These are phyloP conservation scores for Salisapilia sapeloensis DNA, from an alignment of 352 stramenopile genomes.

Conservation along the genomic window DNA sequence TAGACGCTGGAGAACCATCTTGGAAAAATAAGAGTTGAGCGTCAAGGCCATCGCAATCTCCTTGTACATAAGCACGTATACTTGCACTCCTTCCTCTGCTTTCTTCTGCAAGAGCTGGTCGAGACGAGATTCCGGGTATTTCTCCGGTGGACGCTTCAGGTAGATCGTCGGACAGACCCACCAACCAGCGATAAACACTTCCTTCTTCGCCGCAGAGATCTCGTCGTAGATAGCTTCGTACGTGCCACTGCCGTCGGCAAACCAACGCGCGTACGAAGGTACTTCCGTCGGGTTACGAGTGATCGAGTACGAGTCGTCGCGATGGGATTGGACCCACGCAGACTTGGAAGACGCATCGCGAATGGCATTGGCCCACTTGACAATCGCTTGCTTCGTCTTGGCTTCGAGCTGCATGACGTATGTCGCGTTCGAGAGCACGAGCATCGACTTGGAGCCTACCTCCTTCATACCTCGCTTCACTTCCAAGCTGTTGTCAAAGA, in stretches of 20 bases:
- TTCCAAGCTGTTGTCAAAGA: constrained; percentile 72
- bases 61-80: constrained; percentile 87
- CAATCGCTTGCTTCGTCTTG: constrained; percentile 58
- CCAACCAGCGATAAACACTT: constrained; percentile 86
- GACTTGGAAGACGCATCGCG: constrained; percentile 44
- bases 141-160: constrained; percentile 37
- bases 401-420: constrained; percentile 76
- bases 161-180: constrained; percentile 80
- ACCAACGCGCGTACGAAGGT: constrained; percentile 57
- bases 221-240: constrained; percentile 62
- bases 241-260: constrained; percentile 58
- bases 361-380: constrained; percentile 77
- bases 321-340: constrained; percentile 59
- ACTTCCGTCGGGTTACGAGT: constrained; percentile 43
- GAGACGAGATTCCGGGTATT: constrained; percentile 42
- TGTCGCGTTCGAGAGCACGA: constrained; percentile 67
- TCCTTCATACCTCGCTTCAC: constrained; percentile 65
- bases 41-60: constrained; percentile 70
- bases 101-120: constrained; percentile 52
- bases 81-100: constrained; percentile 58
- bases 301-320: constrained; percentile 66
- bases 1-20: constrained; percentile 39
- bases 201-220: constrained; percentile 39
- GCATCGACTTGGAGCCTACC: constrained; percentile 54
- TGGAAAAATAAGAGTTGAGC: constrained; percentile 72